Conservation (phyloP, 1,139 yeast genomes). For the Yamadazyma aaseri region DNA sequence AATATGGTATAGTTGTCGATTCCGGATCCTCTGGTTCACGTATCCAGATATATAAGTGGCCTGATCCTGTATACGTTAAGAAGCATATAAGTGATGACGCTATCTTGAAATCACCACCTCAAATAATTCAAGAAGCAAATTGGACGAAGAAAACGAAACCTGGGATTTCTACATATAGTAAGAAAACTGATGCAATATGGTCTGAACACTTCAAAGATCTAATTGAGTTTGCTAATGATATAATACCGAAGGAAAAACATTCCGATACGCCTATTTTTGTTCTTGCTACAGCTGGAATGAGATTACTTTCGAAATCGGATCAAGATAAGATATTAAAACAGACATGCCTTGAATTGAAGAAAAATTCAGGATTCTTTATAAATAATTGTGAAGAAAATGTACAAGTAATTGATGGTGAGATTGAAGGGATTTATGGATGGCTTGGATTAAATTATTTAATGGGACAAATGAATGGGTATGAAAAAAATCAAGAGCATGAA, state of each 20-base stretch:
- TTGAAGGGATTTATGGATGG: constrained; percentile 85
- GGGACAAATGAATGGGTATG: constrained; percentile 52
- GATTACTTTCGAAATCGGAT: constrained; percentile 51
- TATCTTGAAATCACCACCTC: constrained; percentile 55
- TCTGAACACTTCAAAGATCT: constrained; percentile 55
- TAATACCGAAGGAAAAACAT: constrained; percentile 56
- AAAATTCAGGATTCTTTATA: constrained; percentile 49
- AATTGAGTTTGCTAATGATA: constrained; percentile 54
- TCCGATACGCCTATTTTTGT: constrained; percentile 66
- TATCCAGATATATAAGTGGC: constrained; percentile 68
- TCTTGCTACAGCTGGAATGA: constrained; percentile 83
- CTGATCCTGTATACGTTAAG: constrained; percentile 36
- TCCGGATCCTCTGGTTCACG: constrained; percentile 84
- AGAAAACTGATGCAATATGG: constrained; percentile 54
- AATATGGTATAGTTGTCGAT: constrained; percentile 74
- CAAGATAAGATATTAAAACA: constrained; percentile 47
- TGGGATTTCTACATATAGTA: constrained; percentile 64
- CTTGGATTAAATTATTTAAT: constrained; percentile 66
- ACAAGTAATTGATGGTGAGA: constrained; percentile 75
- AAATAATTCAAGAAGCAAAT: constrained; percentile 52
- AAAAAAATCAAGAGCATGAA: constrained; percentile 35
- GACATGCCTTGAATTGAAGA: constrained; percentile 49
- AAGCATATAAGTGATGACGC: constrained; percentile 22
- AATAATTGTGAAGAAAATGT: constrained; percentile 58
- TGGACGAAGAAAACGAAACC: constrained; percentile 68